These are phyloP conservation scores for Eucalyptus marginata DNA, from an alignment of 345 rosid species.

Conservation along the genomic window DNA sequence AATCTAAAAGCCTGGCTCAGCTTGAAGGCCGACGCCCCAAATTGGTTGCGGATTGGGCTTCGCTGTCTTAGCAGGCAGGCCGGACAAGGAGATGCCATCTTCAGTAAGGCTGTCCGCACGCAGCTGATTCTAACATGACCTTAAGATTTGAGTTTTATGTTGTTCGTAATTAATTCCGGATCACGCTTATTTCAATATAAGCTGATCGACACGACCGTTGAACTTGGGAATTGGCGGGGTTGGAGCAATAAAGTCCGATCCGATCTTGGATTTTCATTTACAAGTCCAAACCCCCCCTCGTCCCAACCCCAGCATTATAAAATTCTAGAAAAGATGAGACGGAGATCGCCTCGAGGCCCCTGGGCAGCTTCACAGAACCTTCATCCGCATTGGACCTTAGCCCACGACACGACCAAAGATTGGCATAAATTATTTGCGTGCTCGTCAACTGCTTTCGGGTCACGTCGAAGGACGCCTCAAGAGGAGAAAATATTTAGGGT, in stretches of 20 bases:
- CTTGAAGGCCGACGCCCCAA: not conserved
- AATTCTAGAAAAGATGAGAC: not conserved
- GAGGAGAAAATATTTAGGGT: not conserved
- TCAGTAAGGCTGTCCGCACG: not conserved
- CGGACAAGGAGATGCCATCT: not conserved
- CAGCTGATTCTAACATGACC: too few relatives aligned
- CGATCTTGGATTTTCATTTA: not conserved
- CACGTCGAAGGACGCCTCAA: not conserved
- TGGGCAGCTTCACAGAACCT: not conserved
- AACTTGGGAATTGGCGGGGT: not conserved
- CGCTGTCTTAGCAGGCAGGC: not conserved
- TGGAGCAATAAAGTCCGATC: not conserved
- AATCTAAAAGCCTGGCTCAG: not conserved
- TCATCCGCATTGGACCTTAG: not conserved
- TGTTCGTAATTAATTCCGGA: not conserved
- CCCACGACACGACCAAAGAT: not conserved
- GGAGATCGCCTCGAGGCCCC: not conserved
- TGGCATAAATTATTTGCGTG: not conserved
- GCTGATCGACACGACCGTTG: not conserved
- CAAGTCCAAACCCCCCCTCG: not conserved
- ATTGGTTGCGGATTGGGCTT: not conserved
- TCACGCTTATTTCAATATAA: not conserved
- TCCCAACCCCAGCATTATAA: not conserved
- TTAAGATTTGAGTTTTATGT: not conserved
- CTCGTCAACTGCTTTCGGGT: not conserved